Base-by-base conservation (phyloP, 805 yeast species). In the Torulaspora microellipsoides region DNA sequence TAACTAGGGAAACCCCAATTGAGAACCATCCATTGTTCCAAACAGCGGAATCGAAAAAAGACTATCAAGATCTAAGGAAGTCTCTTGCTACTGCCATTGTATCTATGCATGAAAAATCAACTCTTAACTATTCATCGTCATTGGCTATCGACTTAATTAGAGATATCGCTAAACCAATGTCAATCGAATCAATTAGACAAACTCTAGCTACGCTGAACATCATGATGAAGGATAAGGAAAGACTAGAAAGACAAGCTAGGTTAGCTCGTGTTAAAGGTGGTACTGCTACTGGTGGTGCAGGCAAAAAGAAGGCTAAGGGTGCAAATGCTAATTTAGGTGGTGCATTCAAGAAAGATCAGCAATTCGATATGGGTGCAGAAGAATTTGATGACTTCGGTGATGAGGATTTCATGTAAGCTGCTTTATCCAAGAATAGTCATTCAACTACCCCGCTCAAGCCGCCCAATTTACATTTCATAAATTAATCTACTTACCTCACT, bases 231-330 rank as follows among this genome's bases (percentile, higher is more conserved):
- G 95, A 89, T 44, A 91, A 91, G 70, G 88, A 83, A 66, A 83
- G 82, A 62, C 84, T 83, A 43, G 98, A 91, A 70, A 86, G 97
- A 73, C 85, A 79, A 58, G 88, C 85, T 20, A 81, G 96, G 65
- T 70, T 85, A 58, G 78, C 84, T 55, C 83, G 81, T 63, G 69
- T 65, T 35, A 75, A 86, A 43, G 91, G 93, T 49, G 93, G 91
- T 52, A 85, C 95, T 23, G 79, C 91, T 31, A 78, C 87, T 17
- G 95, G 95, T 57, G 96, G 96, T 63, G 93, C 95, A 31, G 95
- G 95, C 68, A 89, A 90, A 77, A 84, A 85, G 79, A 91, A 90
- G 79, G 96, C 88, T 46, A 84, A 85, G 67, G 83, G 86, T 45
- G 76, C 80, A 44, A 77, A 74, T 53, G 83, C 87, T 35, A 83